Conservation (phyloP, 371 early-diverging fungal genomes). For the Mucor mucedo region DNA sequence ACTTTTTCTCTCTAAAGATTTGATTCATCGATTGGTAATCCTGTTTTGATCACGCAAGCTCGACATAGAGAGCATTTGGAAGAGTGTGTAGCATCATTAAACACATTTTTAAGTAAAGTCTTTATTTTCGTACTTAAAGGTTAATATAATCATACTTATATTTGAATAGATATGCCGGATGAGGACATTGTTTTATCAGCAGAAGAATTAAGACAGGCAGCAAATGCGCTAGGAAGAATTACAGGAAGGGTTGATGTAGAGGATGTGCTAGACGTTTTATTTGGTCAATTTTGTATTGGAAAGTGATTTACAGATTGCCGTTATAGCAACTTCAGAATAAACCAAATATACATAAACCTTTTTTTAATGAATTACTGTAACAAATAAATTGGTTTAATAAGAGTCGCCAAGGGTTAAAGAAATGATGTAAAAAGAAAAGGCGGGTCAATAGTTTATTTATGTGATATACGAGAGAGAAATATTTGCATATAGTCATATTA, state of each 20-base stretch:
- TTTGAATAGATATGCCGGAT: constrained; percentile 31
- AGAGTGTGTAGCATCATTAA: constrained; percentile 60
- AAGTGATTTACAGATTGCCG: constrained; percentile 52
- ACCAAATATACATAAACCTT: too few relatives aligned
- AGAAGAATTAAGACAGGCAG: constrained; percentile 79
- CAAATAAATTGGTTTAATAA: too few relatives aligned
- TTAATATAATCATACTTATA: not conserved
- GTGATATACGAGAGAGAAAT: too few relatives aligned
- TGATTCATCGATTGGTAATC: constrained; percentile 50
- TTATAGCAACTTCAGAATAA: too few relatives aligned
- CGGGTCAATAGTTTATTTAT: too few relatives aligned
- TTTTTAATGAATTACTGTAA: too few relatives aligned
- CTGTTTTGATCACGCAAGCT: constrained; percentile 68
- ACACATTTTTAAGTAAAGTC: constrained; percentile 57
- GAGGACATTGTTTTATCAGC: constrained; percentile 73
- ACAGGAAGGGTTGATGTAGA: constrained; percentile 80
- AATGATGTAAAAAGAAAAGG: too few relatives aligned
- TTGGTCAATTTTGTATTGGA: constrained; percentile 85
- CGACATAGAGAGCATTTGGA: constrained; percentile 75
- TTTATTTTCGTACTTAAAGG: not conserved
- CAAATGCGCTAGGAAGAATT: constrained; percentile 73
- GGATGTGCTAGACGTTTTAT: constrained; percentile 78
- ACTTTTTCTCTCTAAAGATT: constrained; percentile 39
- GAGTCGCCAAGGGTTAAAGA: too few relatives aligned
- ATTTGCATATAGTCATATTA: too few relatives aligned